These are phyloP conservation scores for Trametopsis cervina DNA, from an alignment of 768 basidiomycete genomes.

Conservation along the genomic window DNA sequence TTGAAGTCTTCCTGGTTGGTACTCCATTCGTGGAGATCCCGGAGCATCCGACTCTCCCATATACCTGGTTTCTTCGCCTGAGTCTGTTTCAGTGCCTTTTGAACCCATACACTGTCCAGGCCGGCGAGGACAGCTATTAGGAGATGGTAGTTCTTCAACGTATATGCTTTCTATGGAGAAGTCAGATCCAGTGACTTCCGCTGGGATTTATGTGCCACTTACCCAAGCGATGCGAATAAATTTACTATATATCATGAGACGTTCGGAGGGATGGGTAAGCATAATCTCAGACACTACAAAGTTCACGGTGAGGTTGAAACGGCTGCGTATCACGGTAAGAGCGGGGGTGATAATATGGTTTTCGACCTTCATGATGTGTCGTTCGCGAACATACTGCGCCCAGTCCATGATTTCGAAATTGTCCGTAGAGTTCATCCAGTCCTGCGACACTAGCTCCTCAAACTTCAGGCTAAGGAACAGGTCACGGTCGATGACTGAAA, in stretches of 20 bases:
- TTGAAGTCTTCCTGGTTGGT: slow-evolving; percentile 64
- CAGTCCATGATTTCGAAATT: slow-evolving; percentile 73
- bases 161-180: slow-evolving; percentile 65
- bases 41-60: slow-evolving; percentile 68
- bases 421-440: slow-evolving; percentile 57
- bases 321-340: slow-evolving; percentile 64
- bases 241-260: slow-evolving; percentile 61
- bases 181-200: background rate
- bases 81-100: slow-evolving; percentile 55
- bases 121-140: slow-evolving; percentile 76
- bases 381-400: slow-evolving; percentile 73
- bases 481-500: slow-evolving; percentile 85
- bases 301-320: slow-evolving; percentile 80
- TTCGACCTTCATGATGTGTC: slow-evolving; percentile 62
- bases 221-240: slow-evolving; percentile 87
- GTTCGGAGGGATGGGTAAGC: slow-evolving; percentile 58
- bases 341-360: slow-evolving; percentile 62
- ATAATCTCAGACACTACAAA: slow-evolving; percentile 80
- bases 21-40: slow-evolving; percentile 63
- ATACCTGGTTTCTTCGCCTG: slow-evolving; percentile 55
- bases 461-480: slow-evolving; percentile 80
- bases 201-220: slow-evolving; percentile 20
- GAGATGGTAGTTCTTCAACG: slow-evolving; percentile 69
- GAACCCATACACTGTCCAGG: slow-evolving; percentile 63
- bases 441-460: slow-evolving; percentile 76